These are phyloP conservation scores for Pythium scleroteichum DNA, from an alignment of 352 stramenopile species.

Conservation along the genomic window DNA sequence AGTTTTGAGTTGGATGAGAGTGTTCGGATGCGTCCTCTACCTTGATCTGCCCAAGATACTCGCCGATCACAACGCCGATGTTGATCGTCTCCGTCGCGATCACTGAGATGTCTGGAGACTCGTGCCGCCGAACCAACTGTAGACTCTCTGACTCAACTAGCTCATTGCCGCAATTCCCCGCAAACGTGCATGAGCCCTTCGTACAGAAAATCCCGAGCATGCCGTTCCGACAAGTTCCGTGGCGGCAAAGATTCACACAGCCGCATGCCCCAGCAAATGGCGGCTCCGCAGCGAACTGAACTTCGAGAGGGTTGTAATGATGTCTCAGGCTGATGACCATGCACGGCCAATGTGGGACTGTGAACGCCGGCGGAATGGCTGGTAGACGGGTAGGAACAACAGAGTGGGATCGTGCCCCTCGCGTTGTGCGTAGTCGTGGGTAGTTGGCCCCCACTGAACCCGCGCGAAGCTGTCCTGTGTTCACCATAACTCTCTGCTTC, in stretches of 20 bases:
- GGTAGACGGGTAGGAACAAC: no score
- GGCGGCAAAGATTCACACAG: background rate
- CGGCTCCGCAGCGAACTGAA: background rate
- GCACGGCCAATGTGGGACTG: conserved; percentile 5
- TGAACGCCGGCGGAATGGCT: no score
- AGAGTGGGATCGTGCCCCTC: no score
- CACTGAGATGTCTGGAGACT: background rate
- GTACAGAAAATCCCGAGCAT: conserved; percentile 1
- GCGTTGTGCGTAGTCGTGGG: no score
- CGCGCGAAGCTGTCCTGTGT: no score
- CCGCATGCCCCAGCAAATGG: background rate
- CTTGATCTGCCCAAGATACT: background rate
- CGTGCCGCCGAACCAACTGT: background rate
- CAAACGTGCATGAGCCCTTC: background rate
- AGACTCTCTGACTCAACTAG: background rate
- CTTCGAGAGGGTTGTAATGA: background rate
- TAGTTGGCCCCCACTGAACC: no score
- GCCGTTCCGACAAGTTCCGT: background rate
- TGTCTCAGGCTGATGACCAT: background rate
- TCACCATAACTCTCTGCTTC: no score
- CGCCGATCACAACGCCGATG: background rate
- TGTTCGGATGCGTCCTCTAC: no score
- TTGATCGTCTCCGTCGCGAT: background rate
- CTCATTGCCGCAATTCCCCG: background rate
- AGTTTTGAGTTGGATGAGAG: no score